Conservation (phyloP, 108 stramenopile species). For the Nitzschia inconspicua region DNA sequence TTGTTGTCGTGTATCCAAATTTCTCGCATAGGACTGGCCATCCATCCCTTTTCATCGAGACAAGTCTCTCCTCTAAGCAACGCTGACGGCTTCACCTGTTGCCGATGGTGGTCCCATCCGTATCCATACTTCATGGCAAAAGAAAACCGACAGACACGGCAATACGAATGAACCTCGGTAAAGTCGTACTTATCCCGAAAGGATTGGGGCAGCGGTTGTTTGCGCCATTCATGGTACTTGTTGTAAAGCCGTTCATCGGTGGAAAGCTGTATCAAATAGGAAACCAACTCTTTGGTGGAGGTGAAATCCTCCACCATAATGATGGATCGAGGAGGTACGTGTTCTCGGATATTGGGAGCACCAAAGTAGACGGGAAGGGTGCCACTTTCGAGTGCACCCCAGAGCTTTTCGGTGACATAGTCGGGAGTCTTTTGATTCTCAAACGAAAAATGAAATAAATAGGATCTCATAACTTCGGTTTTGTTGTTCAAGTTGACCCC, state of each 20-base stretch:
- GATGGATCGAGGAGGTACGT: constrained; percentile 45
- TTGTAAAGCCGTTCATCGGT: constrained; percentile 48
- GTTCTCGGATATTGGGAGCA: constrained; percentile 59
- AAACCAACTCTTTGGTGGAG: constrained; percentile 26
- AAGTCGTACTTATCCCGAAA: constrained; percentile 46
- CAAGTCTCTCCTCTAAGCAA: constrained; percentile 11
- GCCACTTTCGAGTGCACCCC: constrained; percentile 52
- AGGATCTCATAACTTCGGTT: constrained; percentile 20
- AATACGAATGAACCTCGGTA: constrained; percentile 37
- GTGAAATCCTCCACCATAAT: constrained; percentile 56
- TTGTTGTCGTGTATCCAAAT: constrained; percentile 23
- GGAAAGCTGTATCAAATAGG: constrained; percentile 45
- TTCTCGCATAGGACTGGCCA: constrained; percentile 37
- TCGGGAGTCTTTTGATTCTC: no score
- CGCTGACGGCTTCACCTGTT: constrained; percentile 27
- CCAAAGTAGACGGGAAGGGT: constrained; percentile 68
- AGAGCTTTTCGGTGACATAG: constrained; percentile 78
- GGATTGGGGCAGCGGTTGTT: constrained; percentile 28
- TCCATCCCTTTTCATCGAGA: constrained; percentile 11
- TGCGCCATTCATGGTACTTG: constrained; percentile 59
- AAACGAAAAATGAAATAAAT: constrained; percentile 44
- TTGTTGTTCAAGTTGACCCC: constrained; percentile 39
- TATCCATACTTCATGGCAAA: constrained; percentile 56
- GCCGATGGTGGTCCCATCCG: constrained; percentile 42
- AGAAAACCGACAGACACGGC: constrained; percentile 62